Conservation (phyloP, 2,329 filamentous ascomycete species). For the Colletotrichum sp. region DNA sequence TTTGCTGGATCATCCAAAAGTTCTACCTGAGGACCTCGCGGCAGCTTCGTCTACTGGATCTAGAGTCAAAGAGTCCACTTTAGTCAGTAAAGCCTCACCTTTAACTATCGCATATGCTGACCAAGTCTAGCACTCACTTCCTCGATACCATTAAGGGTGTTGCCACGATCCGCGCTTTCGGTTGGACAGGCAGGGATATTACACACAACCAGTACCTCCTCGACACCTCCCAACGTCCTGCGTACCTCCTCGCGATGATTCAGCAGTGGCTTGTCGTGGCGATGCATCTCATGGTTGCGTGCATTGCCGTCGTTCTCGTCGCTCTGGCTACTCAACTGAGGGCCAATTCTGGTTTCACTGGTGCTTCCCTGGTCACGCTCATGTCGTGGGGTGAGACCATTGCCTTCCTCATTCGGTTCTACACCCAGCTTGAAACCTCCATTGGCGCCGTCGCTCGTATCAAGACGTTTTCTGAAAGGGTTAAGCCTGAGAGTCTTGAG, state of each 20-base stretch:
- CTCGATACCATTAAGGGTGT: slow-evolving; percentile 56
- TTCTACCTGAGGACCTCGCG: slow-evolving; percentile 62
- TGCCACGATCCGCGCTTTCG: slow-evolving; percentile 57
- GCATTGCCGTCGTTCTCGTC: slow-evolving; percentile 52
- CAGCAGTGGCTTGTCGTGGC: slow-evolving; percentile 60
- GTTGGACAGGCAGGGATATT: slow-evolving; percentile 51
- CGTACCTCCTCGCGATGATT: slow-evolving; percentile 58
- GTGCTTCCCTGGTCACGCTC: slow-evolving; percentile 36
- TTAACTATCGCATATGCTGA: background rate
- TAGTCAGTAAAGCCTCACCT: slow-evolving; percentile 39
- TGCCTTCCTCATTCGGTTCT: slow-evolving; percentile 29
- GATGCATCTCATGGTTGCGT: slow-evolving; percentile 51
- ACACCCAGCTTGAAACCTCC: slow-evolving; percentile 30
- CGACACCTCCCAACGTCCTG: slow-evolving; percentile 56
- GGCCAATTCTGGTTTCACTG: slow-evolving; percentile 34
- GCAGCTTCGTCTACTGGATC: slow-evolving; percentile 59
- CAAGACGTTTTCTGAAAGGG: slow-evolving; percentile 23
- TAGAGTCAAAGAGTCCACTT: slow-evolving; percentile 60
- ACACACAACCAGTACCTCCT: slow-evolving; percentile 49
- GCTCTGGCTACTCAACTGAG: slow-evolving; percentile 46
- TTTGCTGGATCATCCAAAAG: slow-evolving; percentile 54
- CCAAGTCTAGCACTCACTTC: slow-evolving; percentile 42
- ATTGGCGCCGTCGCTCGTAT: slow-evolving; percentile 24
- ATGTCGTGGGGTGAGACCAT: slow-evolving; percentile 35
- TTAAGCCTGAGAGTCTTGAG: slow-evolving; percentile 11